Base-by-base conservation (phyloP, 305 asterid species). In the Solanum aculeatissimum region DNA sequence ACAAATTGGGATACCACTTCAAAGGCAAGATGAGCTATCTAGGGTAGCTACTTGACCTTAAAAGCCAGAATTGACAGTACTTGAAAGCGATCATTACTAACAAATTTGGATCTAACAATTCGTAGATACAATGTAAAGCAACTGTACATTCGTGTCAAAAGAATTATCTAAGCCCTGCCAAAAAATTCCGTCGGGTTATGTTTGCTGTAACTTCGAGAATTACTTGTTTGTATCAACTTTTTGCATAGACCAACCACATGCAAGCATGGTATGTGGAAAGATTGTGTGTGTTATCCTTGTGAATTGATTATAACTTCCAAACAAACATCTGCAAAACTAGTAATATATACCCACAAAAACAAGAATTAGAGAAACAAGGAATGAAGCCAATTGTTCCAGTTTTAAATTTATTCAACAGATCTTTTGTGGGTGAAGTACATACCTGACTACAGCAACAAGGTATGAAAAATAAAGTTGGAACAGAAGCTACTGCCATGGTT, bases 401-500 rank as follows among this genome's bases (percentile, higher is more conserved):
- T 43, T 27, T 25, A 27, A 75, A 27, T 27, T 75, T 49, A 27
- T 2, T 4, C 82, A 4, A 75, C 82, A 27, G 11, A 49, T 49
- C 38, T 27, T 49, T 75, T 3, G 23, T 27, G 43, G 62, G 62
- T 49, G 81, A 75, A 27, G 27, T 16, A 75, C 27, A 75, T 49
- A 75, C 84, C 84, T 60, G 74, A 58, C 69, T 49, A 42, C 27
- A 63, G 42, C 42, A 40, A 42, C 75, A 35, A 58, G 66, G 42
- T 51, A 29, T 47, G 78, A 57, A 57, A 29, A 83, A 49, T n/a
- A 18, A 57, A 45, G 62, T 25, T 19, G 80, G 53, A 63, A 80
- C 63, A 83, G 82, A 49, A 87, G 82, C 93, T 92, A 90, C 70
- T 38, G 91, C 98, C 97, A 93, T 69, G 98, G 97, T 85, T 96